Base-by-base conservation (phyloP, 176 grass and related monocot genomes). In the Tillandsia fasciculata region DNA sequence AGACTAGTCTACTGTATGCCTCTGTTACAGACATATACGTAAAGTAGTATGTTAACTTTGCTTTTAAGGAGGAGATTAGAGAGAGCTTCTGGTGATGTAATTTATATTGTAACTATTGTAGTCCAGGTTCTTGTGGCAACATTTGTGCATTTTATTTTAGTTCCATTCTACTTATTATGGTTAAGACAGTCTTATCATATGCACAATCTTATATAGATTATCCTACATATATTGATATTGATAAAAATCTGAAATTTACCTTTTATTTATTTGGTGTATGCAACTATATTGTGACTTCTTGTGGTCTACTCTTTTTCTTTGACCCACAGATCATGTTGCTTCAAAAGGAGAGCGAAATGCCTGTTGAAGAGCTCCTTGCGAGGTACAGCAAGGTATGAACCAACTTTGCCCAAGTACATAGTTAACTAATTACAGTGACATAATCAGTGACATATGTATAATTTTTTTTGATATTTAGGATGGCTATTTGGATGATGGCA, bases 301-400 rank as follows among this genome's bases (percentile, higher is more conserved):
- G n/a, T 9, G 15, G 56, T n/a, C 17, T n/a, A 42, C 33, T 23
- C 74, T 80, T 48, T 80, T 71, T 51, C 49, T 50, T 70, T 64
- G 67, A 76, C 50, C 72, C 49, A 2, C 85, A 99, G 94, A 85
- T 99, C 78, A 90, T 86, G 67, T 82, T 88, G 73, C 80, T 99
- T 84, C 89, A 99, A 64, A 86, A 88, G 74, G 94, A 99, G 82
- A 93, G 87, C 6, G 90, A 99, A 72, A 83, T 99, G 57, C 84
- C 94, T 50, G 69, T 99, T 53, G 90, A 93, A 78, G 94, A 93
- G 76, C 82, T 99, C 71, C 79, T 99, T 84, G 84, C 87, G 47
- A 93, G 72, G 74, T 93, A 93, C 82, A 84, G 64, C 70, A 86
- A 99, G 94, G 94, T 99, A 86, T 65, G 74, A 8, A 51, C 76